phyloP scores from a whole-genome alignment of 2,329 filamentous ascomycete species.

The Penicillium sumatraense region DNA sequence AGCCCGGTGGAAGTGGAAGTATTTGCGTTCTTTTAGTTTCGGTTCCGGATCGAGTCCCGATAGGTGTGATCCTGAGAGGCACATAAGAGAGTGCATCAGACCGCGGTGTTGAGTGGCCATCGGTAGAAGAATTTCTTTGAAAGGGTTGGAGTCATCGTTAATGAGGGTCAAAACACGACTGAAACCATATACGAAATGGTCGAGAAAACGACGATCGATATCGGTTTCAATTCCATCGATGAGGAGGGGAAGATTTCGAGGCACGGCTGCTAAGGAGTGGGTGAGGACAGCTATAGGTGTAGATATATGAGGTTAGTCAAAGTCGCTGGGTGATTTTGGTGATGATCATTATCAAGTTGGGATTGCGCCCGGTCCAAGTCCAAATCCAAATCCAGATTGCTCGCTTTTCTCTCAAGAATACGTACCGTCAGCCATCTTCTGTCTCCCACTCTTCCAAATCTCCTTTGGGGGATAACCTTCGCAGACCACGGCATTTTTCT shows the following conservation, averaged over 20 bases:
- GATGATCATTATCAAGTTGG: too few species aligned
- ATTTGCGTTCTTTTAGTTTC: conserved; percentile 58
- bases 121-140: conserved; percentile 80
- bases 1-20: conserved; percentile 56
- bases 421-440: conserved; percentile 69
- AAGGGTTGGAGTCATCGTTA: conserved; percentile 79
- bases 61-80: conserved; percentile 77
- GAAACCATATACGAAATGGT: conserved; percentile 79
- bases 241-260: conserved; percentile 60
- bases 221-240: conserved; percentile 81
- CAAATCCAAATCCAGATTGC: conserved; percentile 1
- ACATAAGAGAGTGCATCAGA: conserved; percentile 88
- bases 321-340: conserved; percentile 5
- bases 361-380: conserved; percentile 6
- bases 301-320: conserved; percentile 16
- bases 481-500: conserved; percentile 91
- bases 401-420: not conserved
- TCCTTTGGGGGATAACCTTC: conserved; percentile 88
- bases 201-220: conserved; percentile 78
- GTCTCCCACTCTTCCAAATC: conserved; percentile 83
- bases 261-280: conserved; percentile 38
- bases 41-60: conserved; percentile 57
- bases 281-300: conserved; percentile 32
- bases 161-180: conserved; percentile 83
- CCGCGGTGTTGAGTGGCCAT: conserved; percentile 80